phyloP scores from a whole-genome alignment of 2,329 filamentous ascomycete genomes.

The Chalara sp. region DNA sequence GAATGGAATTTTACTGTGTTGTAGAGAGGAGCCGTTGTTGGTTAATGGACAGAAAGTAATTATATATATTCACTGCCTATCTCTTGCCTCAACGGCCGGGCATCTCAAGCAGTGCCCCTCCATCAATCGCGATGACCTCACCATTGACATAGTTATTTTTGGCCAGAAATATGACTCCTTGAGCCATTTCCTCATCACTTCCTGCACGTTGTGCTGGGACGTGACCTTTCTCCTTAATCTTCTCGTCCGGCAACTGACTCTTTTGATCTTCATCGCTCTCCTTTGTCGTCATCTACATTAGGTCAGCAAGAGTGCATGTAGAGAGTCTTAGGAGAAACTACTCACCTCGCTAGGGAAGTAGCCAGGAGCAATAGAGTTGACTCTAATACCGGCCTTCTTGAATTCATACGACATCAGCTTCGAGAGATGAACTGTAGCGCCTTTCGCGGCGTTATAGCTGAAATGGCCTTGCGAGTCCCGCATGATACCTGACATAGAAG shows the following conservation, averaged over 20 bases:
- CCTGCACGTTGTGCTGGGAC: conserved; percentile 43
- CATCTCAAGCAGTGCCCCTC: conserved; percentile 36
- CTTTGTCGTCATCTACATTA: conserved; percentile 40
- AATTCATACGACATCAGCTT: conserved; percentile 48
- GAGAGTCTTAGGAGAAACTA: not conserved
- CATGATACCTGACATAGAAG: conserved; percentile 23
- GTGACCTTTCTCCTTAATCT: conserved; percentile 44
- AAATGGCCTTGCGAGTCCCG: conserved; percentile 22
- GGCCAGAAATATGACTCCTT: conserved; percentile 45
- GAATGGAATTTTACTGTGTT: too few relatives aligned
- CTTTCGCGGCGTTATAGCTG: conserved; percentile 36
- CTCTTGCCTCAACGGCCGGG: conserved; percentile 17
- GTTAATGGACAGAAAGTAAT: too few relatives aligned
- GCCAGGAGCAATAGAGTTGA: conserved; percentile 50
- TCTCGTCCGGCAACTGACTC: conserved; percentile 41
- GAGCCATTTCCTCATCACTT: conserved; percentile 43
- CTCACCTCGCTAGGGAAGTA: conserved; percentile 43
- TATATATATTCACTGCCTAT: too few relatives aligned
- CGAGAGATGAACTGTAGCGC: conserved; percentile 45
- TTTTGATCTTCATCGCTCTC: conserved; percentile 42
- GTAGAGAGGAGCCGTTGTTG: too few relatives aligned
- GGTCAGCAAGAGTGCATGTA: too few relatives aligned
- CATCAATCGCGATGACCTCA: conserved; percentile 39
- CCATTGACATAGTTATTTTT: conserved; percentile 33
- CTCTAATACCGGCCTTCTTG: conserved; percentile 43